Percentiles rank a stretch among this genome's conserved stretches.
Evolutionary conservation across 768 basidiomycete genomes (phyloP).

Genomic region (Obba rivulosa): DNA sequence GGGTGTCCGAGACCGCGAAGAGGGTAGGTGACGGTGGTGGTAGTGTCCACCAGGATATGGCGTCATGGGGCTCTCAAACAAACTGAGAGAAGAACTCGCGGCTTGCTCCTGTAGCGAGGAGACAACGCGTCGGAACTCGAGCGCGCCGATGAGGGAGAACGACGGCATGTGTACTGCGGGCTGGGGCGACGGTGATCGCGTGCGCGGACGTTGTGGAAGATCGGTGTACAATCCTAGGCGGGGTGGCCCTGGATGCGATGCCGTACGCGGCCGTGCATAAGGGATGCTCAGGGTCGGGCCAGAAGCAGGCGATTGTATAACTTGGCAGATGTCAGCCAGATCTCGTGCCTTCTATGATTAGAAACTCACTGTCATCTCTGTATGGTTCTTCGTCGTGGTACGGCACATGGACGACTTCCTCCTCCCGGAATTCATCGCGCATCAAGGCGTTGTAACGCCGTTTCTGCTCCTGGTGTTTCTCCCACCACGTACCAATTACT

Average conservation of each 20-base stretch:
- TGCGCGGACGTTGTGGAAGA: constrained; percentile 36
- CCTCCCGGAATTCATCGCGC: constrained; percentile 54
- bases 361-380: constrained; percentile 53
- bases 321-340: neutral
- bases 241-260: constrained; percentile 32
- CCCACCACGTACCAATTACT: constrained; percentile 73
- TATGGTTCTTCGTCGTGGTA: constrained; percentile 46
- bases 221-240: constrained; percentile 32
- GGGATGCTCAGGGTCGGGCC: too few species aligned
- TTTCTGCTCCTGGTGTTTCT: constrained; percentile 45
- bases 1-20: constrained; percentile 28
- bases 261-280: constrained; percentile 30
- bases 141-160: constrained; percentile 88
- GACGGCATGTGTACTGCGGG: constrained; percentile 54
- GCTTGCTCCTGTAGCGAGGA: constrained; percentile 71
- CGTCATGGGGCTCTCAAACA: constrained; percentile 63
- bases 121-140: constrained; percentile 93
- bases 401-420: constrained; percentile 30
- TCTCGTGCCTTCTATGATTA: neutral
- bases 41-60: constrained; percentile 79
- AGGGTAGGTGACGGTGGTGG: constrained; percentile 33
- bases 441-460: constrained; percentile 45
- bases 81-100: constrained; percentile 46
- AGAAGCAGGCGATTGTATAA: too few species aligned
- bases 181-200: constrained; percentile 48